A percentile compares a stretch with the other conserved stretches of the same genome.
Evolutionary conservation across 1,284 basidiomycete species (phyloP).

Genomic region (Cutaneotrichosporon sp.): DNA sequence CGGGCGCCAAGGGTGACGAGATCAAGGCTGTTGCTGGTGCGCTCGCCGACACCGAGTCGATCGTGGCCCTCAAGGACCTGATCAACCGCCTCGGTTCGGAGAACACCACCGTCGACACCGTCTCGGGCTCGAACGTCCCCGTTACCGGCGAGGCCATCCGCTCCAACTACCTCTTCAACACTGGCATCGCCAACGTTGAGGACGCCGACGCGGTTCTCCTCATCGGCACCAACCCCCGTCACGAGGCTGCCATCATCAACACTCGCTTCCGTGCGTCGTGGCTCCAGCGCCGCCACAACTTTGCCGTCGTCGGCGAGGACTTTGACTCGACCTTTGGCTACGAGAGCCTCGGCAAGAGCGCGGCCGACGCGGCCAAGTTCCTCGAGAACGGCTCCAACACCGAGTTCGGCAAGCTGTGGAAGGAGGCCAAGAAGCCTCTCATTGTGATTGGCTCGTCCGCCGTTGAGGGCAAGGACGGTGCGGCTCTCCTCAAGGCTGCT

Average conservation of each 20-base stretch:
- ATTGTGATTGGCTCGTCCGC: constrained; percentile 90
- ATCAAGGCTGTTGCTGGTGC: constrained; percentile 94
- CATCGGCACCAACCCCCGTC: constrained; percentile 94
- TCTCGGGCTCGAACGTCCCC: constrained; percentile 65
- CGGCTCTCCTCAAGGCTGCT: constrained; percentile 73
- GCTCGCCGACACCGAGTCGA: constrained; percentile 88
- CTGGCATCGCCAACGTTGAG: constrained; percentile 88
- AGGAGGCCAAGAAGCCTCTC: constrained; percentile 85
- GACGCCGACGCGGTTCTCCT: constrained; percentile 90
- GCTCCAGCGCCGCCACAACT: constrained; percentile 78
- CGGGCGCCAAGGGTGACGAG: constrained; percentile 88
- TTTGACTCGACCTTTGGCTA: constrained; percentile 92
- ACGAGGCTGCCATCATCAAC: constrained; percentile 97
- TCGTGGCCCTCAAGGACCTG: constrained; percentile 92
- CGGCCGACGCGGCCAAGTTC: constrained; percentile 76
- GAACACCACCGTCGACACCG: constrained; percentile 81
- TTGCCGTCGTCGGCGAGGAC: constrained; percentile 87
- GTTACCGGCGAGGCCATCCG: constrained; percentile 85
- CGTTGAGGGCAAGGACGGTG: constrained; percentile 81
- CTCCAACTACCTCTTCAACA: constrained; percentile 96
- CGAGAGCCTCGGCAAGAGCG: constrained; percentile 79
- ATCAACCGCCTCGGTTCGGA: constrained; percentile 93
- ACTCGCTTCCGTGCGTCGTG: constrained; percentile 94
- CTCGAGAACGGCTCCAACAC: constrained; percentile 64
- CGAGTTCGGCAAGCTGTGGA: constrained; percentile 82